These are phyloP conservation scores for Boletus subcaerulescens DNA, from an alignment of 768 basidiomycete genomes.

Conservation along the genomic window DNA sequence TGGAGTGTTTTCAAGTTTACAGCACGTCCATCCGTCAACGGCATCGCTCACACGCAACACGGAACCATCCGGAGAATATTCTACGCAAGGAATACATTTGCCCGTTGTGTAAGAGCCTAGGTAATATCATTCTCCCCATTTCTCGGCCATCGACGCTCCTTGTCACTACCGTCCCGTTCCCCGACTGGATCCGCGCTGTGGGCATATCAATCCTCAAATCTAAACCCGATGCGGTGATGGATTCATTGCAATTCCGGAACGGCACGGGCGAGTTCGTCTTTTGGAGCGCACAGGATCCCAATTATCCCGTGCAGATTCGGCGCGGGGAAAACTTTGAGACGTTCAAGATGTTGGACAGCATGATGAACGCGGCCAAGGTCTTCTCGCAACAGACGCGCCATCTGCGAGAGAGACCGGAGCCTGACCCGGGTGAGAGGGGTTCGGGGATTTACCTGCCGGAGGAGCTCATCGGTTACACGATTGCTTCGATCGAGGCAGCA, in stretches of 20 bases:
- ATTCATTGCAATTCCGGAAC: conserved; percentile 69
- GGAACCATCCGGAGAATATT: conserved; percentile 95
- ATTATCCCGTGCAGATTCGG: conserved; percentile 56
- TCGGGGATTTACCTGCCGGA: conserved; percentile 89
- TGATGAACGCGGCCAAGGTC: conserved; percentile 74
- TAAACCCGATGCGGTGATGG: conserved; percentile 68
- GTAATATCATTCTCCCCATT: conserved; percentile 91
- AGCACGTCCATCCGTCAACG: conserved; percentile 82
- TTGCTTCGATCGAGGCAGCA: conserved; percentile 76
- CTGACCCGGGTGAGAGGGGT: conserved; percentile 71
- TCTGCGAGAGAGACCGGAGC: conserved; percentile 72
- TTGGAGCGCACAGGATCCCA: conserved; percentile 81
- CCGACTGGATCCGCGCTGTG: conserved; percentile 87
- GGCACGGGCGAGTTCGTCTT: conserved; percentile 89
- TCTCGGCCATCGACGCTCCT: conserved; percentile 45
- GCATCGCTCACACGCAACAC: conserved; percentile 81
- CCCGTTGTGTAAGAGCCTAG: conserved; percentile 93
- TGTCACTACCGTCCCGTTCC: conserved; percentile 57
- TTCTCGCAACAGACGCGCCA: conserved; percentile 84
- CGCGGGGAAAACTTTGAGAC: conserved; percentile 54
- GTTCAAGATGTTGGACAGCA: conserved; percentile 82
- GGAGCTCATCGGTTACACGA: conserved; percentile 86
- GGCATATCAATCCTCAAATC: conserved; percentile 88
- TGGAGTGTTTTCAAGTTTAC: conserved; percentile 91
- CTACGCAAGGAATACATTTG: conserved; percentile 93